Percentiles rank a stretch among this genome's conserved stretches.
phyloP scores from a whole-genome alignment of 192 early-diverging fungal species.

The Umbelopsis sp. region DNA sequence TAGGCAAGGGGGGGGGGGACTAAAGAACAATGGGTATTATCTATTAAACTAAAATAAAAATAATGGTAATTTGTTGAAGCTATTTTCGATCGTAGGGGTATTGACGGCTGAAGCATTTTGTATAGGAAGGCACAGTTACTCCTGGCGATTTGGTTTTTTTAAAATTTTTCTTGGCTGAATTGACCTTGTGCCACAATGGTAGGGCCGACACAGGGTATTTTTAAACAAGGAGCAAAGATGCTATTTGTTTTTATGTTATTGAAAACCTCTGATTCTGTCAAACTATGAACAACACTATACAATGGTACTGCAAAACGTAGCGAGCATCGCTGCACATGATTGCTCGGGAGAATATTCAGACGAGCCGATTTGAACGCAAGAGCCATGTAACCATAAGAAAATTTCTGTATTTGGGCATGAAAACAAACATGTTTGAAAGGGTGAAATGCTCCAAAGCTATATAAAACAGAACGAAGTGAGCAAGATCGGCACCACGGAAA shows the following conservation, averaged over 20 bases:
- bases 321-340: neutral
- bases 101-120: neutral
- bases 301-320: neutral
- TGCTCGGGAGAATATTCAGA: neutral
- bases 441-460: neutral
- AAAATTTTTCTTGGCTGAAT: too few relatives aligned
- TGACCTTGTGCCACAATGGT: too few relatives aligned
- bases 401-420: neutral
- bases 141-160: too few relatives aligned
- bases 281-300: too few relatives aligned
- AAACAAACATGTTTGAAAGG: slow-evolving; percentile 12
- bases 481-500: neutral
- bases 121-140: too few relatives aligned
- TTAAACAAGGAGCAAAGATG: too few relatives aligned
- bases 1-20: too few relatives aligned
- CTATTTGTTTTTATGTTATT: too few relatives aligned
- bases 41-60: neutral
- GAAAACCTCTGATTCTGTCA: too few relatives aligned
- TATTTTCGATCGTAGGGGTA: neutral
- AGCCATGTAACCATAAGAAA: neutral
- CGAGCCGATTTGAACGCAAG: neutral
- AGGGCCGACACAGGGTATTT: too few relatives aligned
- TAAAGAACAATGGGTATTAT: too few relatives aligned
- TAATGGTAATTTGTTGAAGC: neutral
- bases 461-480: neutral